Base-by-base conservation (phyloP, 192 early-diverging fungal genomes). In the Chytriomyces confervae region DNA sequence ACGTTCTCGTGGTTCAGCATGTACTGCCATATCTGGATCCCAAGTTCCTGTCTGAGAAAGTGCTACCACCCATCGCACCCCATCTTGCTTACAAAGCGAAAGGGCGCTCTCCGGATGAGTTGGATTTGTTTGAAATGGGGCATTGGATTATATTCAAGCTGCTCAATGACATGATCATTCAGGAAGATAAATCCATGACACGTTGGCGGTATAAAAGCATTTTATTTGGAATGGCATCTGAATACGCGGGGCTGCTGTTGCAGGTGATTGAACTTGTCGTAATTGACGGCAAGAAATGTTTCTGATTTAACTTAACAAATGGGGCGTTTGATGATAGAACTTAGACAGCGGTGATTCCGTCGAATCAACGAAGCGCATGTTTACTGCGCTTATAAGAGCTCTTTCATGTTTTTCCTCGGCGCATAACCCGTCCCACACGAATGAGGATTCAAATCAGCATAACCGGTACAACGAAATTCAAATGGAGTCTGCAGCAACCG, bases 61-160 rank as follows among this genome's bases (percentile, higher is more conserved):
- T 66, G 24, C n/a, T 66, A 9, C 62, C 63, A 10, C 7, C 43
- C 7, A 23, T 64, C 8, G n/a, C 24, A 13, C 62, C 61, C 47
- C 36, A 66, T 23, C 43, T 76, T 23, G n/a, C 46, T 11, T 76
- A 27, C 44, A 45, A 50, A 16, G 13, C 74, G 2, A 63, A 36
- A 62, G 6, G 61, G n/a, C 53, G 53, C 20, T 46, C 27, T 10
- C 24, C 64, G 23, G 64, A 65, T 36, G 62, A 76, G 24, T 6
- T 76, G 11, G 74, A 76, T 63, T 51, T 76, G 36, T 76, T 66
- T 76, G 74, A 76, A 66, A 76, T 76, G 74, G 44, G 47, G 18
- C 74, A 76, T 20, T 76, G 74, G 74, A 49, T 76, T 20, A 48
- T 47, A n/a, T 76, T 24, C 48, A 49, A 27, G 49, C 13, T 76